Evolutionary conservation across 495 filamentous ascomycete species (phyloP).

Genomic region (Diplogelasinospora grovesii): DNA sequence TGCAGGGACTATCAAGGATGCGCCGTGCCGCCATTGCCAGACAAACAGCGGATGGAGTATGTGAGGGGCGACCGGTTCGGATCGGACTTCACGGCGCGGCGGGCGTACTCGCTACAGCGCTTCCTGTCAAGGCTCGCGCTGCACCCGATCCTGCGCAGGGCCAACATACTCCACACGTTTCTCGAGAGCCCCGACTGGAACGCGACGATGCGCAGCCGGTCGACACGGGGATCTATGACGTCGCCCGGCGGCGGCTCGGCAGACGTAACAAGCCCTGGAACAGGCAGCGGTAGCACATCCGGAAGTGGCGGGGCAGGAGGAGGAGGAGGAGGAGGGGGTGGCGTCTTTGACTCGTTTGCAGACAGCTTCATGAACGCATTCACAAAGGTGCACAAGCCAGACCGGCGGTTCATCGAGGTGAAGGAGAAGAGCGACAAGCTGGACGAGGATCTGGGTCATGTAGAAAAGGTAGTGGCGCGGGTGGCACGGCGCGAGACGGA

Average conservation of each 20-base stretch:
- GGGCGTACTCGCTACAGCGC: slow-evolving; percentile 84
- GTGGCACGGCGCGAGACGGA: slow-evolving; percentile 85
- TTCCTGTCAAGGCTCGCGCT: slow-evolving; percentile 82
- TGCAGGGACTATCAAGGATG: slow-evolving; percentile 79
- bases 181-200: slow-evolving; percentile 95
- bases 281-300: no score
- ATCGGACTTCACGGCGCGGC: slow-evolving; percentile 82
- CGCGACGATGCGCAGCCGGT: slow-evolving; percentile 76
- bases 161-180: slow-evolving; percentile 74
- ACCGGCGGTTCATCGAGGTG: slow-evolving; percentile 90
- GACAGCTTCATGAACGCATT: slow-evolving; percentile 98
- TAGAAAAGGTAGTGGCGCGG: slow-evolving; percentile 87
- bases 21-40: slow-evolving; percentile 90
- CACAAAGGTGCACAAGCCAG: slow-evolving; percentile 89
- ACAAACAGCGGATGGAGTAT: slow-evolving; percentile 99
- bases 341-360: slow-evolving; percentile 87
- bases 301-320: slow-evolving; percentile 10
- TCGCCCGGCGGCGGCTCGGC: slow-evolving; percentile 8
- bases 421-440: slow-evolving; percentile 90
- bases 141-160: slow-evolving; percentile 85
- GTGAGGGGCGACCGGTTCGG: slow-evolving; percentile 94
- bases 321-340: slow-evolving; percentile 34
- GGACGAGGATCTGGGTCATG: slow-evolving; percentile 85
- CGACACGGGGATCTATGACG: slow-evolving; percentile 52
- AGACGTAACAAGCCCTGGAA: slow-evolving; percentile 1